These are phyloP conservation scores for Gymnopus androsaceus DNA, from an alignment of 1,284 basidiomycete species.

Conservation along the genomic window DNA sequence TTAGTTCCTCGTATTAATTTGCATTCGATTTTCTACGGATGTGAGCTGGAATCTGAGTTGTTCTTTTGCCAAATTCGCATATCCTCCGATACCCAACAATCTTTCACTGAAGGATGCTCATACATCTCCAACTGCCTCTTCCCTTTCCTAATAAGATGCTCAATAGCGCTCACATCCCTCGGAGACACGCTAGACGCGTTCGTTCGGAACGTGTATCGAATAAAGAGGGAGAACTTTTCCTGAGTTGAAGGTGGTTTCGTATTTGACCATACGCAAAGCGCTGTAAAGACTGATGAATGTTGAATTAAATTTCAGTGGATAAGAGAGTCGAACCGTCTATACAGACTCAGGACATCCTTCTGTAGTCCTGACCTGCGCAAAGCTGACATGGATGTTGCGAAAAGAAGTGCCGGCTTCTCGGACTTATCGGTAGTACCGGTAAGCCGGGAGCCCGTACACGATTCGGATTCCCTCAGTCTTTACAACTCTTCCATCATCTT, in stretches of 20 bases:
- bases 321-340: constrained; percentile 55
- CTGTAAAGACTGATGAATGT: constrained; percentile 35
- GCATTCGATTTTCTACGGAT: not conserved
- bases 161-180: constrained; percentile 66
- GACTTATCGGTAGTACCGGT: not conserved
- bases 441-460: not conserved
- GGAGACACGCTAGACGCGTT: constrained; percentile 62
- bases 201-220: constrained; percentile 67
- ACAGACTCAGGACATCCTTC: constrained; percentile 69
- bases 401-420: not conserved
- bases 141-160: constrained; percentile 71
- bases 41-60: not conserved
- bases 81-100: constrained; percentile 69
- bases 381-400: constrained; percentile 18
- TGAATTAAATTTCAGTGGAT: not conserved
- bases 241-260: constrained; percentile 61
- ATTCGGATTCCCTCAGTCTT: not conserved
- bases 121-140: constrained; percentile 66
- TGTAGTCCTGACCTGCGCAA: constrained; percentile 62
- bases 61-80: constrained; percentile 59
- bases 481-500: too few species aligned
- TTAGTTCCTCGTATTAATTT: not conserved
- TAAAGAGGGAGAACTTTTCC: constrained; percentile 64
- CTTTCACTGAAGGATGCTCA: constrained; percentile 63
- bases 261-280: constrained; percentile 70